Base-by-base conservation (phyloP, 2,329 filamentous ascomycete species). In the Pestalotiopsis sp. region DNA sequence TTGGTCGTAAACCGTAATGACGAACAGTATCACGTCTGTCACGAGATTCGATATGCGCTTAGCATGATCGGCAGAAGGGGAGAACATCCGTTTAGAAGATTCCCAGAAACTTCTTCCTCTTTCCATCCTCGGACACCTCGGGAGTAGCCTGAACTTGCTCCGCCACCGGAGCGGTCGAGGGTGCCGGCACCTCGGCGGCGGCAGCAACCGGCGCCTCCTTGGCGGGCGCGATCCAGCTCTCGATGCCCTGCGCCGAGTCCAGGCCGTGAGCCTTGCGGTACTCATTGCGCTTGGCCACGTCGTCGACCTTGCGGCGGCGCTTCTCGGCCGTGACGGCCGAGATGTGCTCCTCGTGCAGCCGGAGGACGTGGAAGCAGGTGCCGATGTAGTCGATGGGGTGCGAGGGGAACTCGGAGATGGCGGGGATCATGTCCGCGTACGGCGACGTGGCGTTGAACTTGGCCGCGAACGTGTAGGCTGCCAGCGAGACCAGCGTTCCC, bases 211-310 rank as follows among this genome's bases (percentile, higher is more conserved):
- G 36, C 60, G 49, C 64, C 31, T 57, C 12, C 12, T 52, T 40
- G 6, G 38, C 27, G 11, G 36, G 27, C 13, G 58, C 66, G 3
- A 40, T 68, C 66, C 58, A 66, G 40, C 72, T 72, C 67, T 73
- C 75, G 62, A 76, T 70, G 7, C 76, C 73, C 11, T 67, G 69
- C 12, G 72, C 71, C 60, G 75, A 68, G 79, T 94, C 91, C 76
- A 97, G 80, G 11, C 94, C 94, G 84, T 97, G 94, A 70, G 92
- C 93, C 81, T 93, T 91, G 75, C 95, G 90, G 82, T 94, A 99
- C 80, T 93, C 90, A 70, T 89, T 89, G 75, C 95, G 88, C 89
- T 98, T 97, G 79, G 91, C 88, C 36, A 96, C 91, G 82, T 99
- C 96, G 73, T 97, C 94, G 68, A 94, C 86, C 73, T 90, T 90